phyloP scores from a whole-genome alignment of 768 basidiomycete species.

The Saitozyma sp. region DNA sequence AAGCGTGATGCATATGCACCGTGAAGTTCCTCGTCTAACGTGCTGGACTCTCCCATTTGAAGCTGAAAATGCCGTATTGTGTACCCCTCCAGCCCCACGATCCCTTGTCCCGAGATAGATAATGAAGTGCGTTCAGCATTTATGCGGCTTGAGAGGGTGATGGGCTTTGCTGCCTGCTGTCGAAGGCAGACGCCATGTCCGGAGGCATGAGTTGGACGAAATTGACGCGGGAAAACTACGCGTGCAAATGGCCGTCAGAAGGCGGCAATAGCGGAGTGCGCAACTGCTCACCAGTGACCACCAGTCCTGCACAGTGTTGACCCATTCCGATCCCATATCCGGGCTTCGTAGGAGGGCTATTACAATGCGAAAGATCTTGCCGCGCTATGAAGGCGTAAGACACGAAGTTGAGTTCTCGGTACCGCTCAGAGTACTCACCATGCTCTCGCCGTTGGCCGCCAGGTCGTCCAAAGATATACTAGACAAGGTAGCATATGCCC shows the following conservation, averaged over 20 bases:
- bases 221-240: constrained; percentile 13
- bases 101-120: no score
- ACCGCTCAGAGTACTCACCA: constrained; percentile 7
- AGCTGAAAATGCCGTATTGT: no score
- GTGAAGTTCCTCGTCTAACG: no score
- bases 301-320: constrained; percentile 15
- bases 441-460: constrained; percentile 14
- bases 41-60: no score
- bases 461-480: constrained; percentile 15
- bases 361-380: constrained; percentile 24
- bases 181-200: constrained; percentile 9
- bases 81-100: no score
- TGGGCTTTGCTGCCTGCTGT: constrained; percentile 7
- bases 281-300: constrained; percentile 12
- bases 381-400: constrained; percentile 2
- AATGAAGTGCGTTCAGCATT: no score
- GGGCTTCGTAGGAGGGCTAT: constrained; percentile 11
- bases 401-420: background rate
- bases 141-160: background rate
- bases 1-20: no score
- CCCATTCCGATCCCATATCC: constrained; percentile 7
- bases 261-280: background rate
- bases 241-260: background rate
- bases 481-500: constrained; percentile 11
- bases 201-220: constrained; percentile 13